These are phyloP conservation scores for Escallonia rubra DNA, from an alignment of 129 eudicot genomes.

Conservation along the genomic window DNA sequence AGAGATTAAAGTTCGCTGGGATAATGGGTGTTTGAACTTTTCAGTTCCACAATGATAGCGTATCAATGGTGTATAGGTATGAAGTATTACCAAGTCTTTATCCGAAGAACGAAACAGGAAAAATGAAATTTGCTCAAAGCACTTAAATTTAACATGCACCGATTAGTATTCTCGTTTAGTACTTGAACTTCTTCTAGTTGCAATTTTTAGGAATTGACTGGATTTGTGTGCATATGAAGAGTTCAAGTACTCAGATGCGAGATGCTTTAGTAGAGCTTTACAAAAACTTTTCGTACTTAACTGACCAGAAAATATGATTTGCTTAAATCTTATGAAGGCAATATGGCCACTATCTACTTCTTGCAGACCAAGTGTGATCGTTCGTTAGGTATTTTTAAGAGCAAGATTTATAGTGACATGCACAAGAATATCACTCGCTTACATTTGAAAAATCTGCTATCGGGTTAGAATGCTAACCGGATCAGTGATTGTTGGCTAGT, in stretches of 20 bases:
- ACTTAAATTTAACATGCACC: no score
- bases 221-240: no score
- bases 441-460: no score
- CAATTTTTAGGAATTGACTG: no score
- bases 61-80: conserved; percentile 34
- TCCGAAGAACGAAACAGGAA: conserved; percentile 1
- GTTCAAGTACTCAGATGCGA: not conserved
- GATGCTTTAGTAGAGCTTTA: not conserved
- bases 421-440: no score
- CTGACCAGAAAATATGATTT: not conserved
- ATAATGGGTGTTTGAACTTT: conserved; percentile 63
- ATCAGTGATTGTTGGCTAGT: not conserved
- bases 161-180: no score
- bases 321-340: not conserved
- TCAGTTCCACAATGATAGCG: conserved; percentile 64
- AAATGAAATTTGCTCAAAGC: not conserved
- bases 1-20: conserved; percentile 83
- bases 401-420: no score
- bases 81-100: conserved; percentile 21
- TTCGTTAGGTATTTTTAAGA: no score
- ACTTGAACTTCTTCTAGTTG: no score
- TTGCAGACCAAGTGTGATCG: not conserved
- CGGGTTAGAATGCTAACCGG: not conserved
- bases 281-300: not conserved
- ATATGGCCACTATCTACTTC: not conserved